Evolutionary conservation across 2,329 filamentous ascomycete genomes (phyloP).

Genomic region (Parascedosporium putredinis): DNA sequence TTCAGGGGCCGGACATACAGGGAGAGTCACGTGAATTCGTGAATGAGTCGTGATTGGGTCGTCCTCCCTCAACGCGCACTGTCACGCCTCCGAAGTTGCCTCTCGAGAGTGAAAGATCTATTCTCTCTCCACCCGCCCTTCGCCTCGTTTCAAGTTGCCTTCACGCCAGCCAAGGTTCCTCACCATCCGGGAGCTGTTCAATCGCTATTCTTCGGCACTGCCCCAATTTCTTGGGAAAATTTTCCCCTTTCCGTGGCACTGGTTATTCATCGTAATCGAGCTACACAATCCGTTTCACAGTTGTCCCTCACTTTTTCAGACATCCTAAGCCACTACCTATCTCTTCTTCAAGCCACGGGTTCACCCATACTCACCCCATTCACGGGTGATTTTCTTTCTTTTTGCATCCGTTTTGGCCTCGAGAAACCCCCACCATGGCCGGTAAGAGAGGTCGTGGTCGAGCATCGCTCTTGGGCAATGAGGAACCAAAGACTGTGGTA

Average conservation of each 20-base stretch:
- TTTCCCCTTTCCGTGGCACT: no score
- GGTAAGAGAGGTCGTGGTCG: no score
- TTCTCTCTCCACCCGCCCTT: neutral
- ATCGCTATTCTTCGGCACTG: no score
- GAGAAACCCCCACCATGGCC: neutral
- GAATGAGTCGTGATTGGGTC: slow-evolving; percentile 3
- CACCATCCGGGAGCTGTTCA: no score
- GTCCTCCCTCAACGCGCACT: slow-evolving; percentile 6
- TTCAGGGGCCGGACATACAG: no score
- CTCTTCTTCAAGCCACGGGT: neutral
- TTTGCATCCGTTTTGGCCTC: neutral
- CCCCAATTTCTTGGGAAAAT: no score
- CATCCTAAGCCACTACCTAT: neutral
- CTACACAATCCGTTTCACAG: neutral
- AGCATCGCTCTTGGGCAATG: no score
- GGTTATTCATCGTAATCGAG: no score
- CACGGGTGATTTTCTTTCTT: neutral
- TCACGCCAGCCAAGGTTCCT: no score
- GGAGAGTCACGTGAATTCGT: slow-evolving; percentile 10
- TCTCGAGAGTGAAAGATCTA: neutral
- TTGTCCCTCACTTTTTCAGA: neutral
- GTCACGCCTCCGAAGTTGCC: slow-evolving; percentile 1
- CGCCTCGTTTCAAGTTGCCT: neutral
- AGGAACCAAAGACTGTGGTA: neutral
- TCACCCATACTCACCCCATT: neutral